Base-by-base conservation (phyloP, 225 moss, liverwort and hornwort genomes). In the Anthoceros angustus region DNA sequence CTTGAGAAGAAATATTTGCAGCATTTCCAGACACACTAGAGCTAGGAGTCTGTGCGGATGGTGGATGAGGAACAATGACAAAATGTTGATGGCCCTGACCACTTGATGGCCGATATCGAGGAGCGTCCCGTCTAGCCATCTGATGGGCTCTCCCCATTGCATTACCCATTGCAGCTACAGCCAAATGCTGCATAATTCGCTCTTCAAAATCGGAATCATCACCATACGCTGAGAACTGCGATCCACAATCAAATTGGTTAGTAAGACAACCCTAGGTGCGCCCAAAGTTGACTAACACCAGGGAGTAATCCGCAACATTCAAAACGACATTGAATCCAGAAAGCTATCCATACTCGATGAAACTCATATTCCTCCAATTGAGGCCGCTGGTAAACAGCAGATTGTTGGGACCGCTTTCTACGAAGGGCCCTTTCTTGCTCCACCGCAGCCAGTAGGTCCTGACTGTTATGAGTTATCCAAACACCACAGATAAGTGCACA, bases 341-440 rank as follows among this genome's bases (percentile, higher is more conserved):
- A 10, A 42, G 8, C 2, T 32, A 32, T 32, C 66, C 82, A 63
- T 75, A 83, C 86, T 67, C 82, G 77, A 55, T 82, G 83, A 25
- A 85, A 86, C 68, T 83, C 82, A n/a, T 74, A 69, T 40, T 86
- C 86, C 67, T 90, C 85, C 41, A 75, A 66, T 41, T 83, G 75
- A 32, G 79, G 75, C 50, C 77, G 77, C 48, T 80, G 82, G 70
- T 77, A 77, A 8, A 78, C 72, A 9, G 78, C 72, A 64, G 83
- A 76, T 48, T 80, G 64, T 39, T 82, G 82, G 60, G 72, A 63
- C 67, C 82, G 78, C 62, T 82, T 83, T 16, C 82, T 79, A 64
- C 80, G 77, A 62, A 82, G 38, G 40, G 79, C 48, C 64, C 86
- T 73, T 76, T 91, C 87, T 42, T 79, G 85, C 74, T 83, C 86